Percentiles rank a stretch among this genome's conserved stretches.
phyloP scores from a whole-genome alignment of 805 yeast species.

The Pichia eremophila region DNA sequence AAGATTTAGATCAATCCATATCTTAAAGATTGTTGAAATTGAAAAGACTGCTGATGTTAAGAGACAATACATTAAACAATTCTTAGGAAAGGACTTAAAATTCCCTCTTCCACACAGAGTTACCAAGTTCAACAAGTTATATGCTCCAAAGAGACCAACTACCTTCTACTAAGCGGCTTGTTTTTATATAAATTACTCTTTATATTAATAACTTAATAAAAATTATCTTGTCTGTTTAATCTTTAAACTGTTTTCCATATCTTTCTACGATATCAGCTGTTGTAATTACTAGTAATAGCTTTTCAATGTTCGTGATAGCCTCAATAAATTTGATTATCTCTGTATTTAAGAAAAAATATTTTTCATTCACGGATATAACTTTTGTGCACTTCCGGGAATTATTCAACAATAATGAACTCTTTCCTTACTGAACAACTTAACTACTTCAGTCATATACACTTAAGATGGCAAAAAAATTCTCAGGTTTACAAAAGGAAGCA shows the following conservation, averaged over 20 bases:
- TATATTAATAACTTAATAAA: constrained; percentile 9
- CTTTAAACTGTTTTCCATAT: too few relatives aligned
- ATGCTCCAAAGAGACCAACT: constrained; percentile 88
- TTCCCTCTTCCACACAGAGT: constrained; percentile 99
- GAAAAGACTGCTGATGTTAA: constrained; percentile 96
- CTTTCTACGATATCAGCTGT: too few relatives aligned
- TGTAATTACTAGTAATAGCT: too few relatives aligned
- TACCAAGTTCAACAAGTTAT: constrained; percentile 80
- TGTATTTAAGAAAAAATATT: too few relatives aligned
- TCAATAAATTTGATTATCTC: too few relatives aligned
- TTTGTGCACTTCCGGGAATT: too few relatives aligned
- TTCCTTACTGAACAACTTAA: too few relatives aligned
- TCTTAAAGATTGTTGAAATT: constrained; percentile 98
- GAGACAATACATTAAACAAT: constrained; percentile 99
- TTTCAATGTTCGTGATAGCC: too few relatives aligned
- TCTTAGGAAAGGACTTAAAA: constrained; percentile 87
- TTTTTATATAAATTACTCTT: constrained; percentile 9
- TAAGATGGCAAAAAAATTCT: constrained; percentile 17
- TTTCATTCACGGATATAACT: background rate
- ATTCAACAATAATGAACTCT: too few relatives aligned
- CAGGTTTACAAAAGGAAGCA: constrained; percentile 47
- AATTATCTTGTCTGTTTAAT: constrained; percentile 7
- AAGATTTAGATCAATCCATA: constrained; percentile 99
- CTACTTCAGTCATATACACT: too few relatives aligned
- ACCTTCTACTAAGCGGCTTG: constrained; percentile 72